phyloP scores from a whole-genome alignment of 1,284 basidiomycete genomes.

The Pyrrhoderma lamaoense region DNA sequence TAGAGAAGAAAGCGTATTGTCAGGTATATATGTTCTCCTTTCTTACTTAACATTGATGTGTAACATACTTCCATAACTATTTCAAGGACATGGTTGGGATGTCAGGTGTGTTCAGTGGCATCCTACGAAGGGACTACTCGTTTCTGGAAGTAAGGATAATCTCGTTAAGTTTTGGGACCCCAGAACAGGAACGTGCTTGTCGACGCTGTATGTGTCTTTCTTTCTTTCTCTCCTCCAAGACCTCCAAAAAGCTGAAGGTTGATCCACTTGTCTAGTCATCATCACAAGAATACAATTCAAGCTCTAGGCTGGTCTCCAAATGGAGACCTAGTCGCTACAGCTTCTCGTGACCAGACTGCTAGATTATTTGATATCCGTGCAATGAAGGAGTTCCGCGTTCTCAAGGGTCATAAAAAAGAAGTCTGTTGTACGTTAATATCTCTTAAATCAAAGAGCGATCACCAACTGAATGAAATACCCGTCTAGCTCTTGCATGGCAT shows the following conservation, averaged over 20 bases:
- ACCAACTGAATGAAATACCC: constrained; percentile 3
- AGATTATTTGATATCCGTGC: constrained; percentile 97
- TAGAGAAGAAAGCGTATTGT: constrained; percentile 79
- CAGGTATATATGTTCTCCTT: constrained; percentile 44
- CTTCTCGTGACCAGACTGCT: constrained; percentile 88
- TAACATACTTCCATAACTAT: not conserved
- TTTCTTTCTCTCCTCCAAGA: constrained; percentile 6
- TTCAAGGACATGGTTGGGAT: constrained; percentile 91
- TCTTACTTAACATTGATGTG: constrained; percentile 19
- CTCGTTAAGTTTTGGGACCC: constrained; percentile 99
- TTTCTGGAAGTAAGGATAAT: constrained; percentile 95
- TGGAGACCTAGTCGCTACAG: constrained; percentile 89
- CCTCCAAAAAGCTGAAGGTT: constrained; percentile 56
- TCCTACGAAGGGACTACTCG: constrained; percentile 89
- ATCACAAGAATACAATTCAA: constrained; percentile 97
- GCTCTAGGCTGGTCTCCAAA: constrained; percentile 89
- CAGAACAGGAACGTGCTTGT: constrained; percentile 77
- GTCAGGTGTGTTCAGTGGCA: constrained; percentile 99
- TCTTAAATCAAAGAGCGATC: not conserved
- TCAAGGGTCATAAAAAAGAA: constrained; percentile 96
- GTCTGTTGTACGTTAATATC: constrained; percentile 79
- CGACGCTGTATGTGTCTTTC: constrained; percentile 50
- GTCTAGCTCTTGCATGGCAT: constrained; percentile 88
- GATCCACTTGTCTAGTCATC: constrained; percentile 51
- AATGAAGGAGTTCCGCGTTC: constrained; percentile 88